Conservation (phyloP, 495 filamentous ascomycete species). For the Copromyces sp. region DNA sequence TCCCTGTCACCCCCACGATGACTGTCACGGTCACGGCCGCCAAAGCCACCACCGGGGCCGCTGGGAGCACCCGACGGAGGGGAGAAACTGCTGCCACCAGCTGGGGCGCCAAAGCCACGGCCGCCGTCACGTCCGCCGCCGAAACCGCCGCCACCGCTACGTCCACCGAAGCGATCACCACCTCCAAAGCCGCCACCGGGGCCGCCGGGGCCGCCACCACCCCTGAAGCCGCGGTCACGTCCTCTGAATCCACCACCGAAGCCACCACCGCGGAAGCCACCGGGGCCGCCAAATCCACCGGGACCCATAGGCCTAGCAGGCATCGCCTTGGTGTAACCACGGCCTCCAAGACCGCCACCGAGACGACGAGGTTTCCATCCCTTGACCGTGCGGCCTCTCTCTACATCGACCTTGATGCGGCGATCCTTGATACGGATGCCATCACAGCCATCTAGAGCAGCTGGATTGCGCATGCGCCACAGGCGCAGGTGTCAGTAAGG, state of each 20-base stretch:
- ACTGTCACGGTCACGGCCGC: conserved; percentile 17
- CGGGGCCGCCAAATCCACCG: conserved; percentile 54
- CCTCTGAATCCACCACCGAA: conserved; percentile 39
- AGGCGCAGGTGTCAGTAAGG: conserved; percentile 47
- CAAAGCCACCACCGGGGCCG: conserved; percentile 49
- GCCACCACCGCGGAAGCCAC: conserved; percentile 52
- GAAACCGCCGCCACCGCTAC: conserved; percentile 40
- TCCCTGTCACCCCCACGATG: conserved; percentile 9
- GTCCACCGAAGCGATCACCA: conserved; percentile 49
- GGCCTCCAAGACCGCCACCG: conserved; percentile 84
- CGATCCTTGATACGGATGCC: conserved; percentile 87
- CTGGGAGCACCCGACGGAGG: conserved; percentile 64
- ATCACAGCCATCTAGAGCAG: conserved; percentile 56
- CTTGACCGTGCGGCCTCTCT: conserved; percentile 88
- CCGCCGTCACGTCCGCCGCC: conserved; percentile 41
- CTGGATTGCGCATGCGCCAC: conserved; percentile 41
- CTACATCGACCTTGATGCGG: conserved; percentile 87
- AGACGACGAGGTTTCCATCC: conserved; percentile 90
- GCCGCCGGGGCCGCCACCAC: conserved; percentile 40
- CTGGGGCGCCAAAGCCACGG: conserved; percentile 22
- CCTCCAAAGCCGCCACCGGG: conserved; percentile 38
- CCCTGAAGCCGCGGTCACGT: conserved; percentile 45
- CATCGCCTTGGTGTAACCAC: conserved; percentile 81
- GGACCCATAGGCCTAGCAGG: conserved; percentile 66
- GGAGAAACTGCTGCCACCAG: background rate